phyloP scores from a whole-genome alignment of 257 asterid species.

The Penstemon davidsonii region DNA sequence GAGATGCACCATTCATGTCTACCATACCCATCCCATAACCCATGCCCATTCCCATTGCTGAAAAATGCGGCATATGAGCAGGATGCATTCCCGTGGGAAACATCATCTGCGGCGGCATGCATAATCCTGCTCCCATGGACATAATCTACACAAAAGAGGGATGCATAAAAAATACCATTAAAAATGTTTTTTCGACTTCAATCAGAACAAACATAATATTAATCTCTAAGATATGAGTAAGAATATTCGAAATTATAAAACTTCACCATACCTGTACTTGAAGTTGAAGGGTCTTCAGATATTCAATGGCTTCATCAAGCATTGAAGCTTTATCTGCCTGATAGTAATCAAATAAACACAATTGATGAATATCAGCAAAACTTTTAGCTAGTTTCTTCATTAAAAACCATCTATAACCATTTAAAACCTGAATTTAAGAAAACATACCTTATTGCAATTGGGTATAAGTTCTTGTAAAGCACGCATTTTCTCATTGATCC shows the following conservation, averaged over 20 bases:
- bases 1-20: constrained; percentile 66
- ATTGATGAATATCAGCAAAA: constrained; percentile 15
- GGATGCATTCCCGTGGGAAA: constrained; percentile 71
- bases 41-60: constrained; percentile 61
- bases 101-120: constrained; percentile 91
- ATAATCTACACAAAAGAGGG: constrained; percentile 56
- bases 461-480: constrained; percentile 97
- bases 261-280: constrained; percentile 81
- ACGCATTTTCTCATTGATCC: constrained; percentile 97
- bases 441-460: constrained; percentile 87
- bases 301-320: constrained; percentile 99
- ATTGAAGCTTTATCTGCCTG: constrained; percentile 98
- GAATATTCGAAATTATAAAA: constrained; percentile 8
- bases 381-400: not conserved
- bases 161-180: not conserved
- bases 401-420: constrained; percentile 3
- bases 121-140: constrained; percentile 95
- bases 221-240: not conserved
- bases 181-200: not conserved
- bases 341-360: constrained; percentile 25
- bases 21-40: constrained; percentile 75
- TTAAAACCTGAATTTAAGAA: constrained; percentile 17
- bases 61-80: constrained; percentile 63
- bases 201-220: not conserved
- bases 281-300: constrained; percentile 91